Percentiles rank a stretch among this genome's conserved stretches.
Evolutionary conservation across 2,329 filamentous ascomycete species (phyloP).

Genomic region (Uncinocarpus reesii): DNA sequence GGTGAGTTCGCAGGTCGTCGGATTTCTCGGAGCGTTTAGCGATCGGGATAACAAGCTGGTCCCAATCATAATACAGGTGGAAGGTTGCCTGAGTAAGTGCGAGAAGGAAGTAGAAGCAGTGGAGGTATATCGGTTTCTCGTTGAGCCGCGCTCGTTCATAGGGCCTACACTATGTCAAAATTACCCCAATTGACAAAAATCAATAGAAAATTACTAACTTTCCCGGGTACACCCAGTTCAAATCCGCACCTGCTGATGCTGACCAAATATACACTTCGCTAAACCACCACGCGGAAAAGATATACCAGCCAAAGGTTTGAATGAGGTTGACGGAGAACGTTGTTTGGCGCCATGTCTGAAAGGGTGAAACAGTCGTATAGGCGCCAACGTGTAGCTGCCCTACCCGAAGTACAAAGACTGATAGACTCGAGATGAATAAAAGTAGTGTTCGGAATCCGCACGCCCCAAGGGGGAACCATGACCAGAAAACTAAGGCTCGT

Average conservation of each 20-base stretch:
- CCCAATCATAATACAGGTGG: conserved; percentile 65
- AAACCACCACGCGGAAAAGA: conserved; percentile 67
- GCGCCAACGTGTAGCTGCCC: conserved; percentile 67
- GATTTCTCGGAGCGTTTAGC: conserved; percentile 27
- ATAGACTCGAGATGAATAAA: conserved; percentile 65
- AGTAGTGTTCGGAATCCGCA: conserved; percentile 64
- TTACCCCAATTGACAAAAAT: too few species aligned
- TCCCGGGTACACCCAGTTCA: conserved; percentile 63
- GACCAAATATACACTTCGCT: conserved; percentile 72
- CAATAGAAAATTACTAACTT: conserved; percentile 43
- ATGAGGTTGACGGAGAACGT: conserved; percentile 51
- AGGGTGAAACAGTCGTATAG: conserved; percentile 59
- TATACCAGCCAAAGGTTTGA: conserved; percentile 66
- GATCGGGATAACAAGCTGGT: conserved; percentile 51
- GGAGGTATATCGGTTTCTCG: conserved; percentile 73
- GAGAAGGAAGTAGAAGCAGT: conserved; percentile 57
- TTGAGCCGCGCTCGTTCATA: conserved; percentile 68
- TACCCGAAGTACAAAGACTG: conserved; percentile 76
- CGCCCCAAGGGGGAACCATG: conserved; percentile 71
- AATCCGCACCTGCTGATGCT: conserved; percentile 47
- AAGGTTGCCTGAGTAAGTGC: conserved; percentile 57
- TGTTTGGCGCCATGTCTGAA: conserved; percentile 52
- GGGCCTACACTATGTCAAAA: too few species aligned
- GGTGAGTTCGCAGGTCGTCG: conserved; percentile 30
- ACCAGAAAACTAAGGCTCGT: conserved; percentile 57